These are phyloP conservation scores for Crotalaria pallida DNA, from an alignment of 306 rosid species.

Conservation along the genomic window DNA sequence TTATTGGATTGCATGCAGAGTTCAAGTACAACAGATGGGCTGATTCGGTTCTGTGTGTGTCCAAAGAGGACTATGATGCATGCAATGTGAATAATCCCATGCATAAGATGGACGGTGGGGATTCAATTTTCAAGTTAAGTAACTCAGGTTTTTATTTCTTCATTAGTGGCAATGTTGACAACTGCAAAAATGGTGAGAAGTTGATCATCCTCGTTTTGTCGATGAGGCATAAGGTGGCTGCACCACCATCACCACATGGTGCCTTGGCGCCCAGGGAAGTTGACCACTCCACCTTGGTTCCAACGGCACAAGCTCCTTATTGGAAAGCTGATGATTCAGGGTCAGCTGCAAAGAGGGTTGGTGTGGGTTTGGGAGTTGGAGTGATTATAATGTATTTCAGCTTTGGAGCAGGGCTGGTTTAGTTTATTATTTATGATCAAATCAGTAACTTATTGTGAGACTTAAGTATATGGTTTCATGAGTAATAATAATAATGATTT, in stretches of 20 bases:
- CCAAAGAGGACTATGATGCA: conserved; percentile 46
- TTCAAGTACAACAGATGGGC: conserved; percentile 55
- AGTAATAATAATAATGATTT: neutral
- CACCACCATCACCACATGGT: neutral
- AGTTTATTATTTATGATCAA: neutral
- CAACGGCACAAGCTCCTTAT: conserved; percentile 22
- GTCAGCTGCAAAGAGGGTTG: conserved; percentile 1
- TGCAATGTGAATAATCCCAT: conserved; percentile 53
- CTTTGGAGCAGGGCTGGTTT: conserved; percentile 16
- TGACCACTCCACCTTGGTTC: neutral
- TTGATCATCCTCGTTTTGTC: conserved; percentile 49
- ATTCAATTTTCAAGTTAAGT: conserved; percentile 37
- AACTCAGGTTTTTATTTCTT: conserved; percentile 56
- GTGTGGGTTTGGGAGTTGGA: conserved; percentile 7
- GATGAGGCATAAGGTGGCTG: conserved; percentile 2
- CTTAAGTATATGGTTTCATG: neutral
- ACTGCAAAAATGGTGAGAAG: conserved; percentile 54
- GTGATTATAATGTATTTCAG: conserved; percentile 8
- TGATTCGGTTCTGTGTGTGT: conserved; percentile 58
- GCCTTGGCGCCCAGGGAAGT: neutral
- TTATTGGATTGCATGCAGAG: conserved; percentile 34
- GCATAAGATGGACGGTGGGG: conserved; percentile 36
- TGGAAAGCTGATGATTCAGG: neutral
- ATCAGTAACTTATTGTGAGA: neutral
- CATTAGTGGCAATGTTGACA: conserved; percentile 36